Evolutionary conservation across 495 filamentous ascomycete species (phyloP).

Genomic region (Penicillium manginii): DNA sequence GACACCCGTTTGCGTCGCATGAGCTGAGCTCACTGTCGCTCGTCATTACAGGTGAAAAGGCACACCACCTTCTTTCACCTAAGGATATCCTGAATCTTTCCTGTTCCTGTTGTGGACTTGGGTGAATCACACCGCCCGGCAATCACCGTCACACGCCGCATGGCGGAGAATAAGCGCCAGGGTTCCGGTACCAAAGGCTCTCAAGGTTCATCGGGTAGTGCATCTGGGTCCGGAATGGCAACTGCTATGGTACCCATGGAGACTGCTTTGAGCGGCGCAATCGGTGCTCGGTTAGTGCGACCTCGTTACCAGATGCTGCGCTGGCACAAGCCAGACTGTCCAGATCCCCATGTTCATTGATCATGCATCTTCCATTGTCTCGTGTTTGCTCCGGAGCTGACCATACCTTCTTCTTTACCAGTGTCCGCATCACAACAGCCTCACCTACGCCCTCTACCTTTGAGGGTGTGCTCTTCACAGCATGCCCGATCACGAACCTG

Average conservation of each 20-base stretch:
- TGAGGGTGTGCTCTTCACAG: slow-evolving; percentile 70
- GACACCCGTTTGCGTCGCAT: background rate
- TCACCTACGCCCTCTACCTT: slow-evolving; percentile 51
- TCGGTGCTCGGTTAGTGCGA: slow-evolving; percentile 54
- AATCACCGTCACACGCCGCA: slow-evolving; percentile 22
- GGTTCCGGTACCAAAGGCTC: slow-evolving; percentile 44
- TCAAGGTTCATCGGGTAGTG: slow-evolving; percentile 30
- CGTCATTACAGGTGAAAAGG: background rate
- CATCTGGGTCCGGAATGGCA: slow-evolving; percentile 39
- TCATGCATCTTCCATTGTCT: background rate
- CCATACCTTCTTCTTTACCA: slow-evolving; percentile 28
- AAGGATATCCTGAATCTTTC: background rate
- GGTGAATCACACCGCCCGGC: slow-evolving; percentile 25
- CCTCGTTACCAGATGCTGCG: too few species aligned
- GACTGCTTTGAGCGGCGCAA: slow-evolving; percentile 50
- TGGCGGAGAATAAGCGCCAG: slow-evolving; percentile 55
- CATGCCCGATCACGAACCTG: slow-evolving; percentile 66
- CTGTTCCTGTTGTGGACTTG: background rate
- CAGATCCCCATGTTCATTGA: background rate
- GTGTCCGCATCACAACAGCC: slow-evolving; percentile 64
- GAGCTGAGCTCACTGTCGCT: background rate
- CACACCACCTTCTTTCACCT: background rate
- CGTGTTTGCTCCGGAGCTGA: background rate
- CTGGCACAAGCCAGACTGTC: background rate
- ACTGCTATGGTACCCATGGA: slow-evolving; percentile 50